Percentiles rank a stretch among this genome's conserved stretches.
phyloP scores from a whole-genome alignment of 1,284 basidiomycete species.

The Amylostereum areolatum region DNA sequence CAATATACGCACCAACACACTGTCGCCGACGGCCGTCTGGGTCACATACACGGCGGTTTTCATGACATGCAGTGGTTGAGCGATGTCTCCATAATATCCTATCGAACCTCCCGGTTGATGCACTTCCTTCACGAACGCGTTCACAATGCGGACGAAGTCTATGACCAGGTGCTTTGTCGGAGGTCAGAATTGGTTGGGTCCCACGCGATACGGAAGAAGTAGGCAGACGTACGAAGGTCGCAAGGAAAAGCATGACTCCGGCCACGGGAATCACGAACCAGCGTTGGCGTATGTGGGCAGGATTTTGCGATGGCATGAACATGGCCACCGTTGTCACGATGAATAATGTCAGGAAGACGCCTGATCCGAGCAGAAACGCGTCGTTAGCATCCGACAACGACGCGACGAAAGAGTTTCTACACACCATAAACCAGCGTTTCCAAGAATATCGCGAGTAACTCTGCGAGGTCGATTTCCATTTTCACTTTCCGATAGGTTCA shows the following conservation, averaged over 20 bases:
- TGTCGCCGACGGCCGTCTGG: background rate
- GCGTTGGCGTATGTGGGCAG: background rate
- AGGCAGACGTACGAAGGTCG: background rate
- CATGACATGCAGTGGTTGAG: background rate
- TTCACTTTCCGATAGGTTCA: too few species aligned
- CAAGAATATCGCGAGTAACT: background rate
- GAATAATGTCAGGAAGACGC: too few species aligned
- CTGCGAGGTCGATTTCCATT: background rate
- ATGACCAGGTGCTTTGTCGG: background rate
- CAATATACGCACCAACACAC: background rate
- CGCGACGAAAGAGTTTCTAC: background rate
- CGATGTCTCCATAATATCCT: background rate
- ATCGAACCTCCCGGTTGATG: background rate
- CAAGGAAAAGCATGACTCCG: background rate
- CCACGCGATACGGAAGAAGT: background rate
- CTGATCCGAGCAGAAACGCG: too few species aligned
- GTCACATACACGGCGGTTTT: background rate
- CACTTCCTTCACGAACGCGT: background rate
- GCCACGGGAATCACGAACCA: background rate
- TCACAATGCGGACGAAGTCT: background rate
- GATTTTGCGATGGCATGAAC: background rate
- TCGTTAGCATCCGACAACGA: too few species aligned
- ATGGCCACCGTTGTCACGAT: background rate
- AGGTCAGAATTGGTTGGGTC: background rate
- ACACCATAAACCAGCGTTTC: background rate